These are phyloP conservation scores for Pseudogymnoascus sp. DNA, from an alignment of 2,329 filamentous ascomycete genomes.

Conservation along the genomic window DNA sequence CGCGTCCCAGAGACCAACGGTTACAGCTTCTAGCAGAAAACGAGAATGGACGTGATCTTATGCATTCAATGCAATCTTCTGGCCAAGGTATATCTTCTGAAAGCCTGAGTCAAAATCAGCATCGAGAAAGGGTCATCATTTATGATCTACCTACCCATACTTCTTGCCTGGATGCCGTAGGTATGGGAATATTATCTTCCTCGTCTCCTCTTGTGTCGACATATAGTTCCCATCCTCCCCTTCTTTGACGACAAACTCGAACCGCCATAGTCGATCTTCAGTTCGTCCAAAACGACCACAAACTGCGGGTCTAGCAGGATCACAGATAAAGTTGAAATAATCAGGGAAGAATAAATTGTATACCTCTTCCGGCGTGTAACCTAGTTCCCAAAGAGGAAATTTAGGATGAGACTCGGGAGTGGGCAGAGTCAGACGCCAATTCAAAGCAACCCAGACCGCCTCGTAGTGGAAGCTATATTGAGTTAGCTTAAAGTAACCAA, in stretches of 20 bases:
- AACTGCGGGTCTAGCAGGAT: constrained; percentile 21
- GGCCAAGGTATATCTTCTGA: constrained; percentile 30
- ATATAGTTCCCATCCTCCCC: constrained; percentile 26
- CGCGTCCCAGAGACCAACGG: constrained; percentile 35
- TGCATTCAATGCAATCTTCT: constrained; percentile 37
- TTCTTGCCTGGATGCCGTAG: constrained; percentile 21
- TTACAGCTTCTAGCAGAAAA: constrained; percentile 40
- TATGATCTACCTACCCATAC: constrained; percentile 12
- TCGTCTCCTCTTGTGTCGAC: constrained; percentile 20
- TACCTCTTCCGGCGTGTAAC: constrained; percentile 22
- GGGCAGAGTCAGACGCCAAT: constrained; percentile 23
- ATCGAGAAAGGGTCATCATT: too few relatives aligned
- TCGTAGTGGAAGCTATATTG: constrained; percentile 18
- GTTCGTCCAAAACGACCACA: constrained; percentile 25
- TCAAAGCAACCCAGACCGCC: constrained; percentile 26
- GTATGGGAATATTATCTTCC: constrained; percentile 25
- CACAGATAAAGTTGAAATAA: constrained; percentile 24
- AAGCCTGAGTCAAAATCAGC: constrained; percentile 11
- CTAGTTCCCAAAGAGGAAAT: constrained; percentile 25
- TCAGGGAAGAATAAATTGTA: constrained; percentile 26
- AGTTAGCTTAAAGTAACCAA: too few relatives aligned
- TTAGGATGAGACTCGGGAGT: constrained; percentile 23
- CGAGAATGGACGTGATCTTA: constrained; percentile 37
- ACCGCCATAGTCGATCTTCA: constrained; percentile 26
- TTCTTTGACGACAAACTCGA: constrained; percentile 29